Base-by-base conservation (phyloP, 1,139 yeast genomes). In the Saccharomyces hybrid region DNA sequence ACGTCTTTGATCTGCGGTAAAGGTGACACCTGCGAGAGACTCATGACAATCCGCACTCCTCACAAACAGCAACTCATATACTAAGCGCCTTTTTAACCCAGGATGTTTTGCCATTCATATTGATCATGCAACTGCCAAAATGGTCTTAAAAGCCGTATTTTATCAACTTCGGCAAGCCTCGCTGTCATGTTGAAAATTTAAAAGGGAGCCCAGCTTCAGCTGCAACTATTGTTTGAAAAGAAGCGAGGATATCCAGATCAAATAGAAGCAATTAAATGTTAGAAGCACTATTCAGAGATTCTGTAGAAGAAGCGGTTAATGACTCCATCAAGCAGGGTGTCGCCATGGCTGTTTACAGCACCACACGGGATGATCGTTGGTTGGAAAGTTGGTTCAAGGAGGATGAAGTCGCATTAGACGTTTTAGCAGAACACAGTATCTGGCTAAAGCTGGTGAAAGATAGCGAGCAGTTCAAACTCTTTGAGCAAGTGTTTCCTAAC, bases 401-500 rank as follows among this genome's bases (percentile, higher is more conserved):
- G 7, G 48, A 51, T 34, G 50, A 47, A 4, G 16, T 16, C 7
- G 68, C 53, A 16, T 38, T 49, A 2, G 51, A 54, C 27, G 51
- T 48, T 26, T 47, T 61, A n/a, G 50, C 53, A 47, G 56, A 55
- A 4, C 51, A 51, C 16, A 65, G 66, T 38, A 75, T 83, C 2
- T 73, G 79, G 49, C 69, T 84, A 51, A 73, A 74, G 59, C 66
- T 84, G 42, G 55, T 68, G 1, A 73, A 76, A 48, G 77, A 72
- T n/a, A 70, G 82, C 0, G 64, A 65, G 1, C 84, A 84, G 57
- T 82, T 72, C 59, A 67, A 62, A 0, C 73, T 72, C 59, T 83
- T 85, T 61, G 71, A 75, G 48, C 81, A 79, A 59, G 69, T 81
- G 12, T 81, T 81, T 61, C 78, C 78, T 0, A 72, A 74, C 31